These are phyloP conservation scores for Aspergillus cristatus DNA, from an alignment of 495 filamentous ascomycete species.

Conservation along the genomic window DNA sequence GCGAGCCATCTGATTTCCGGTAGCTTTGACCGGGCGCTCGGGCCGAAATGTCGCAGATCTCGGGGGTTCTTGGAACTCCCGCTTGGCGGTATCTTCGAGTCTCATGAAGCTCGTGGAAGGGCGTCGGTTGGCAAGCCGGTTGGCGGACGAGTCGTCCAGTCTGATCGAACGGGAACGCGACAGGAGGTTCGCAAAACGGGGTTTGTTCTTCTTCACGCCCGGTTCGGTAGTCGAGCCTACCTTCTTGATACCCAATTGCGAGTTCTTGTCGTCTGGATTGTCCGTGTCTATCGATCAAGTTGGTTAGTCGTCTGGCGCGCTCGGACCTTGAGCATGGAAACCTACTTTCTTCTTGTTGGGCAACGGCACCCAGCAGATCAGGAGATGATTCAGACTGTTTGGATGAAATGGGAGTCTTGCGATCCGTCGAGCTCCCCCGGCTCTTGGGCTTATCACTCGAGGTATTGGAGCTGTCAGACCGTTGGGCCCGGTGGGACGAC, in stretches of 20 bases:
- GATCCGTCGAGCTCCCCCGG: slow-evolving; percentile 35
- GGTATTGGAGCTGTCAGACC: slow-evolving; percentile 32
- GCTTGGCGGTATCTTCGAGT: slow-evolving; percentile 29
- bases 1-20: slow-evolving; percentile 51
- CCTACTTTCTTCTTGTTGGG: slow-evolving; percentile 14
- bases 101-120: slow-evolving; percentile 37
- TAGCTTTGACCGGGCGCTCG: slow-evolving; percentile 53
- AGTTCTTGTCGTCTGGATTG: slow-evolving; percentile 12
- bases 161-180: slow-evolving; percentile 62
- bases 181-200: slow-evolving; percentile 48
- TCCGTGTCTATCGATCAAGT: slow-evolving; percentile 10
- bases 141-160: slow-evolving; percentile 33
- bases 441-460: slow-evolving; percentile 34
- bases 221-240: slow-evolving; percentile 22
- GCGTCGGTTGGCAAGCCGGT: slow-evolving; percentile 27
- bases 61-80: slow-evolving; percentile 20
- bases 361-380: slow-evolving; percentile 27
- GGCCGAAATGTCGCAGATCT: slow-evolving; percentile 53
- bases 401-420: slow-evolving; percentile 21
- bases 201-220: slow-evolving; percentile 35
- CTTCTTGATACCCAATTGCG: slow-evolving; percentile 19
- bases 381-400: slow-evolving; percentile 35
- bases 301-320: slow-evolving; percentile 4
- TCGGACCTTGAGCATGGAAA: not conserved
- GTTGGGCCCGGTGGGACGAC: slow-evolving; percentile 36